A percentile compares a stretch with the other conserved stretches of the same genome.
phyloP scores from a whole-genome alignment of 306 rosid genomes.

The Cicer judaicum region DNA sequence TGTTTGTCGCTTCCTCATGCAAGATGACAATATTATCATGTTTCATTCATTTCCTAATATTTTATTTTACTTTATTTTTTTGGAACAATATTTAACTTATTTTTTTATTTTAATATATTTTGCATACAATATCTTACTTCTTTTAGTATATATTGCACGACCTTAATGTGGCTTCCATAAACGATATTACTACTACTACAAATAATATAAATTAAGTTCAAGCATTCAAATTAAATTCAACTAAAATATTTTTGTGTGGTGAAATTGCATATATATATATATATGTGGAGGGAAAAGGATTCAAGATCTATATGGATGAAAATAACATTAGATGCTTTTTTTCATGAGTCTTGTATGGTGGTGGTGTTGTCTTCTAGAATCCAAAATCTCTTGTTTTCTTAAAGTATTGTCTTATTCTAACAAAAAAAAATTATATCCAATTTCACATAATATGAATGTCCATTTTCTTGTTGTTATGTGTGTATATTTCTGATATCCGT shows the following conservation, averaged over 20 bases:
- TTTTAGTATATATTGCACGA: conserved; percentile 35
- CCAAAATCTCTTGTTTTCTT: conserved; percentile 32
- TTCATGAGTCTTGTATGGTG: conserved; percentile 26
- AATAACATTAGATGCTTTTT: conserved; percentile 16
- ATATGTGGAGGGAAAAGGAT: background rate
- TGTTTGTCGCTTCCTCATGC: conserved; percentile 45
- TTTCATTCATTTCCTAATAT: conserved; percentile 35
- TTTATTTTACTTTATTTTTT: background rate
- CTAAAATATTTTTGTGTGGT: conserved; percentile 3
- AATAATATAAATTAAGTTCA: background rate
- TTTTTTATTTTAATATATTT: background rate
- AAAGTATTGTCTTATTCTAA: conserved; percentile 44
- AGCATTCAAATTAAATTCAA: conserved; percentile 18
- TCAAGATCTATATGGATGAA: conserved; percentile 6
- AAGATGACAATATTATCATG: conserved; percentile 45
- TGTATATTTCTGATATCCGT: conserved; percentile 23
- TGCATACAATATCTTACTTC: conserved; percentile 41
- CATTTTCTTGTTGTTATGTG: conserved; percentile 23
- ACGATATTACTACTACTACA: background rate
- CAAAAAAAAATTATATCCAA: background rate
- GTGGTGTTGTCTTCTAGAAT: conserved; percentile 18
- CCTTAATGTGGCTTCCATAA: conserved; percentile 39
- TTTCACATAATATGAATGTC: conserved; percentile 35
- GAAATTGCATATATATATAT: background rate
- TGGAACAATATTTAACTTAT: background rate